Evolutionary conservation across 805 yeast species (phyloP), one percentile per base, ranked within the genome.

Genomic region (Danielozyma ontarioensis): DNA sequence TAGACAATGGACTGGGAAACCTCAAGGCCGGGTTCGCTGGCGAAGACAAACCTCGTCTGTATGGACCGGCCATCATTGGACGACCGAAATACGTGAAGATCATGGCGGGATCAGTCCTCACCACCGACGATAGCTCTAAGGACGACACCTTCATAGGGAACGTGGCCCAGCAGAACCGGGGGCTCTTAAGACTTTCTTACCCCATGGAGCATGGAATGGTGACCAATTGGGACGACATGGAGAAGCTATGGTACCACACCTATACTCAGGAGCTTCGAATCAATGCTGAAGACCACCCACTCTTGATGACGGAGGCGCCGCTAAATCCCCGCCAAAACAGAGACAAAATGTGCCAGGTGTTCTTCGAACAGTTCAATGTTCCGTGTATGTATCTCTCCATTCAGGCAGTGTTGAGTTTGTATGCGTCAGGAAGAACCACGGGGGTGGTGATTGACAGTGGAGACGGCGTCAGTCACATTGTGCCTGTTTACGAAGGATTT

Each of bases 11-110:
- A 5, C 81, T 95, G 3, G 95, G 95, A 1, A 70, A 72, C 25
- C 65, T 89, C 34, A 83, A 87, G 52, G 85, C 94, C 1, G 97
- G 97, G 1, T 85, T 89, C 57, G 95, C 96, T 1, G 96, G 97
- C 15, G 94, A 84, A 44, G 93, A 86, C 31, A 72, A 67, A 44
- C 97, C 97, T 3, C 72, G 76, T 46, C 57, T 74, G 28, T 70
- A 68, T 44, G 76, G 78, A 18, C 78, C 88, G 2, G 62, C 86
- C 15, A 58, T 80, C 18, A 70, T 86, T 3, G 97, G 97, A 4
- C 64, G 80, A 36, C 90, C 95, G 8, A 89, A 87, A 52, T 90
- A 89, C 53, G 73, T 78, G 24, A 80, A 84, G 49, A 74, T 84
- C 32, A 86, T 84, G 90, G 84, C 94, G 7, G 68, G 67, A 8